Conservation (phyloP, 2,329 filamentous ascomycete genomes). For the Cytospora schulzeri region DNA sequence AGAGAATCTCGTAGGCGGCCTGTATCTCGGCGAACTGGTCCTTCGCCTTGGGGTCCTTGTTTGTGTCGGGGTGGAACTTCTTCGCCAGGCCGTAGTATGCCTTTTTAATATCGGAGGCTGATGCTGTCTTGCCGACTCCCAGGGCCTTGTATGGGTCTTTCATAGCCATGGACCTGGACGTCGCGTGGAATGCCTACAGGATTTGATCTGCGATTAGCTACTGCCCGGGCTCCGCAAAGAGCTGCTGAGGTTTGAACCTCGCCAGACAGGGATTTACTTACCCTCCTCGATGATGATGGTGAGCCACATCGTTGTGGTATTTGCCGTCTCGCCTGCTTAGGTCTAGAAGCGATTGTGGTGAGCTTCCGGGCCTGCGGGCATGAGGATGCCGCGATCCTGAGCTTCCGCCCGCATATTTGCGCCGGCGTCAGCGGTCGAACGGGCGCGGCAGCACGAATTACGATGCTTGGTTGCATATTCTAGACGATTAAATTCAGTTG, state of each 20-base stretch:
- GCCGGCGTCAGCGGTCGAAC: slow-evolving; percentile 37
- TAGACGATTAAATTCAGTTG: slow-evolving; percentile 1
- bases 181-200: slow-evolving; percentile 62
- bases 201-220: slow-evolving; percentile 4
- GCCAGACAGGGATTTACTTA: neutral
- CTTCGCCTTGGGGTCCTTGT: slow-evolving; percentile 91
- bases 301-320: slow-evolving; percentile 15
- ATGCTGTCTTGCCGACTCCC: slow-evolving; percentile 80
- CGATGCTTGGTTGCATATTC: slow-evolving; percentile 39
- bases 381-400: slow-evolving; percentile 31
- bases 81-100: slow-evolving; percentile 97
- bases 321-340: slow-evolving; percentile 26
- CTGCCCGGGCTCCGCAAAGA: neutral
- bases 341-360: slow-evolving; percentile 29
- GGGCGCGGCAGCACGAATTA: slow-evolving; percentile 39
- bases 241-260: neutral
- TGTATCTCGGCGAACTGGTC: slow-evolving; percentile 94
- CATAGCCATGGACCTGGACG: slow-evolving; percentile 50
- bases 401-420: slow-evolving; percentile 36
- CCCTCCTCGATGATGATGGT: slow-evolving; percentile 19
- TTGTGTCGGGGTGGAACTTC: slow-evolving; percentile 97
- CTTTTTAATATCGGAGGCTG: slow-evolving; percentile 90
- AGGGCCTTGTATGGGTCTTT: slow-evolving; percentile 87
- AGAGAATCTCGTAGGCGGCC: slow-evolving; percentile 89
- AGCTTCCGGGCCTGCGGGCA: slow-evolving; percentile 27